Conservation (phyloP, 805 yeast genomes). For the Saturnispora serradocipensis region DNA sequence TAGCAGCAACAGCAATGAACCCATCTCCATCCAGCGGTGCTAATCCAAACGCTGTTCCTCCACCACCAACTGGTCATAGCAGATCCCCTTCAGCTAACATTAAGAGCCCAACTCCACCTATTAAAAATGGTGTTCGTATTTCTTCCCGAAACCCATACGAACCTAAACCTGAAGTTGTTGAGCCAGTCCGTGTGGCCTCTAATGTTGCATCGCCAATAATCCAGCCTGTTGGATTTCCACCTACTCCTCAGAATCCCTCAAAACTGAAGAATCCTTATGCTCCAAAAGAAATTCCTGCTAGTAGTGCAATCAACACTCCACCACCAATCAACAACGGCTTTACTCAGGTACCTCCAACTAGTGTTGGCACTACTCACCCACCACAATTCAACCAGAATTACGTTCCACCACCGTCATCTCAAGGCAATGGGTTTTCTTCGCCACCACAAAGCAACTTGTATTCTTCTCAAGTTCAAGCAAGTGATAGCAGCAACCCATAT, state of each 20-base stretch:
- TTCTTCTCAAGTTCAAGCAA: background rate
- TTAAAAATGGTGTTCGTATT: background rate
- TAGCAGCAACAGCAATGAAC: background rate
- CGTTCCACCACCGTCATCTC: conserved; percentile 11
- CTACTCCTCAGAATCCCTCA: conserved; percentile 16
- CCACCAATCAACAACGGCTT: conserved; percentile 7
- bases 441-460: conserved; percentile 10
- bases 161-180: conserved; percentile 23
- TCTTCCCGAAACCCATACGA: conserved; percentile 28
- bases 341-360: conserved; percentile 9
- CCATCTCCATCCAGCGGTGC: background rate
- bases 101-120: background rate
- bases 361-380: background rate
- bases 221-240: conserved; percentile 9
- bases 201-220: conserved; percentile 16
- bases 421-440: conserved; percentile 6
- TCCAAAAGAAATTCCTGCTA: conserved; percentile 26
- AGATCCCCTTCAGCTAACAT: conserved; percentile 24
- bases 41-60: conserved; percentile 23
- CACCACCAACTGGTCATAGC: conserved; percentile 19
- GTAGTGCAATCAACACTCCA: conserved; percentile 3
- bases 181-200: conserved; percentile 17
- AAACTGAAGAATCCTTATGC: conserved; percentile 25
- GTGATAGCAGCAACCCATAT: conserved; percentile 1
- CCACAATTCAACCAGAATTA: background rate